Base-by-base conservation (phyloP, 2,329 filamentous ascomycete genomes). In the Colletotrichum sp. region DNA sequence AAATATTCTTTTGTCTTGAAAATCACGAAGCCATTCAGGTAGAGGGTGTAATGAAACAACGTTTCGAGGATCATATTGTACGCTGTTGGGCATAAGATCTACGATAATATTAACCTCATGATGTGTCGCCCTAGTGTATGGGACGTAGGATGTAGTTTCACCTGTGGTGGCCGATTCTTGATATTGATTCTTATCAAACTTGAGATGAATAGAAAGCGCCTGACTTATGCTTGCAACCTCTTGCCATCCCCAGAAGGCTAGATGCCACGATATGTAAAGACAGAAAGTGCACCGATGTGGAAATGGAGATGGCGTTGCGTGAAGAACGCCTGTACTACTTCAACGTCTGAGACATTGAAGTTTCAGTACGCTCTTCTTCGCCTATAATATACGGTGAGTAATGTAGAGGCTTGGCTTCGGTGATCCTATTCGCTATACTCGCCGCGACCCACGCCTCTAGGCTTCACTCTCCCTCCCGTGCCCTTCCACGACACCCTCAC, bases 81-180 rank as follows among this genome's bases (percentile, higher is more conserved):
- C 39, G 39, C 39, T n/a, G 2, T 44, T 44, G 5, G 39, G 18
- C 16, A 44, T 44, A 44, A 44, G 8, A 44, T 44, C 18, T n/a
- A 44, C 39, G 18, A n/a, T 0, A 10, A 18, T 18, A 10, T 10
- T 44, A n/a, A n/a, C 39, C 18, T 44, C 4, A 3, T 44, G 16
- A 44, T 44, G 9, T 44, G 39, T 10, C 39, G 18, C 3, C 2
- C 8, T 1, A 44, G 1, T 4, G 36, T 39, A 39, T 39, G 36
- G 16, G 3, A 39, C 36, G 8, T n/a, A 6, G 5, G 18, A n/a
- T 10, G 18, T 44, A 44, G 18, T 44, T n/a, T 3, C 36, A 44
- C 18, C 8, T n/a, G 18, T 10, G 0, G 8, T n/a, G 18, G 39
- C 5, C 18, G 39, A 1, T 0, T n/a, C 9, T n/a, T 6, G 39